Percentiles rank a stretch among this genome's conserved stretches.
phyloP scores from a whole-genome alignment of 1,284 basidiomycete genomes.

The Puccinia brachypodii region DNA sequence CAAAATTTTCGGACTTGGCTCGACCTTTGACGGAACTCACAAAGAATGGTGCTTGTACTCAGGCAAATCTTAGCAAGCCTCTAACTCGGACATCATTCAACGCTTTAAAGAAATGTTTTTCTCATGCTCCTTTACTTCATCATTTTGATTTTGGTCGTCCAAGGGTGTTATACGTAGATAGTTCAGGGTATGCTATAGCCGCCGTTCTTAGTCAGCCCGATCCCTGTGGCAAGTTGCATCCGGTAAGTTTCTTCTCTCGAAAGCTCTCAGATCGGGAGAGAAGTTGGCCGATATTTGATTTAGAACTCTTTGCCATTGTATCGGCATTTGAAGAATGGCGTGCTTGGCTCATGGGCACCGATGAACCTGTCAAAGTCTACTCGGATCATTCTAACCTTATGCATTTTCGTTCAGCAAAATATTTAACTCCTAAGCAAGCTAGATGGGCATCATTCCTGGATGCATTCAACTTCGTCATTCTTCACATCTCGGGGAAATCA shows the following conservation, averaged over 20 bases:
- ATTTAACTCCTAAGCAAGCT: constrained; percentile 12
- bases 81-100: neutral
- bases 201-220: constrained; percentile 11
- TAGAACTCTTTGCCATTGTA: constrained; percentile 25
- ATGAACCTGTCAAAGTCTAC: constrained; percentile 3
- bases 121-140: neutral
- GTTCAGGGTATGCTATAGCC: constrained; percentile 23
- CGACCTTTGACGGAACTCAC: neutral
- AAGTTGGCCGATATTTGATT: constrained; percentile 6
- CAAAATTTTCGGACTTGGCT: neutral
- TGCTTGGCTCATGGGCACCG: constrained; percentile 10
- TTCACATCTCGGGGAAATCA: too few species aligned
- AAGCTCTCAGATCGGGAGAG: neutral
- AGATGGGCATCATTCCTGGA: neutral
- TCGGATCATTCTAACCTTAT: constrained; percentile 26
- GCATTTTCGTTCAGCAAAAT: constrained; percentile 7
- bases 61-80: neutral
- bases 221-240: neutral
- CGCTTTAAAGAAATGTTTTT: neutral
- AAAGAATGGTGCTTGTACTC: neutral
- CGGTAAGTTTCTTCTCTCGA: constrained; percentile 18
- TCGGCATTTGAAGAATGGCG: constrained; percentile 24
- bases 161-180: constrained; percentile 11
- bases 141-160: constrained; percentile 29
- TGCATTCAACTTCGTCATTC: neutral